Percentiles rank a stretch among this genome's conserved stretches.
These are phyloP conservation scores for Arctium lappa DNA, from an alignment of 129 eudicot genomes.

Conservation along the genomic window DNA sequence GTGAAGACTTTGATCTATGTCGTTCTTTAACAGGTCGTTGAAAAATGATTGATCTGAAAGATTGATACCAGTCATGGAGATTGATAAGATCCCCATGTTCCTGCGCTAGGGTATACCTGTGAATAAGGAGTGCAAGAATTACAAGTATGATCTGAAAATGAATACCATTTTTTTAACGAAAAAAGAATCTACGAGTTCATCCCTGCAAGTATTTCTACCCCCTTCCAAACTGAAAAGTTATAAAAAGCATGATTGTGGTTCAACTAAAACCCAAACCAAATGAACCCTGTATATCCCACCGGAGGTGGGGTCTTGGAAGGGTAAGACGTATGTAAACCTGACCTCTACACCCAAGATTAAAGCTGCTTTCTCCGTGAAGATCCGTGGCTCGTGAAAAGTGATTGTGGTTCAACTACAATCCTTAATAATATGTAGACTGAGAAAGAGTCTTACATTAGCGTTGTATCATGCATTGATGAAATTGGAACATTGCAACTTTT, in stretches of 20 bases:
- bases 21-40: constrained; percentile 28
- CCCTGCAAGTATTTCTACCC: too few relatives aligned
- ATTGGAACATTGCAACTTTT: constrained; percentile 38
- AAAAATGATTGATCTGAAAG: constrained; percentile 55
- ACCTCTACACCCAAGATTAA: not conserved
- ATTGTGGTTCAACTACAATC: not conserved
- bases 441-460: constrained; percentile 60
- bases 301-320: not conserved
- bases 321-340: not conserved
- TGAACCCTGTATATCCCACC: too few relatives aligned
- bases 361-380: not conserved
- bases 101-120: constrained; percentile 84
- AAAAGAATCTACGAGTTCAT: not conserved
- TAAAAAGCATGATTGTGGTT: too few relatives aligned
- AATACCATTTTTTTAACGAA: not conserved
- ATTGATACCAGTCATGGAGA: constrained; percentile 85
- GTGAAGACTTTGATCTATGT: constrained; percentile 48
- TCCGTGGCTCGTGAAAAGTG: not conserved
- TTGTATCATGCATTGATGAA: constrained; percentile 83
- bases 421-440: not conserved
- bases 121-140: constrained; percentile 5
- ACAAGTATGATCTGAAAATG: not conserved
- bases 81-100: constrained; percentile 95
- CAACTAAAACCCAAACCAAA: not conserved
- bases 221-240: not conserved